Evolutionary conservation across 1,139 yeast species (phyloP), one percentile per base, ranked within the genome.

Genomic region (Suhomyces atakaporum): DNA sequence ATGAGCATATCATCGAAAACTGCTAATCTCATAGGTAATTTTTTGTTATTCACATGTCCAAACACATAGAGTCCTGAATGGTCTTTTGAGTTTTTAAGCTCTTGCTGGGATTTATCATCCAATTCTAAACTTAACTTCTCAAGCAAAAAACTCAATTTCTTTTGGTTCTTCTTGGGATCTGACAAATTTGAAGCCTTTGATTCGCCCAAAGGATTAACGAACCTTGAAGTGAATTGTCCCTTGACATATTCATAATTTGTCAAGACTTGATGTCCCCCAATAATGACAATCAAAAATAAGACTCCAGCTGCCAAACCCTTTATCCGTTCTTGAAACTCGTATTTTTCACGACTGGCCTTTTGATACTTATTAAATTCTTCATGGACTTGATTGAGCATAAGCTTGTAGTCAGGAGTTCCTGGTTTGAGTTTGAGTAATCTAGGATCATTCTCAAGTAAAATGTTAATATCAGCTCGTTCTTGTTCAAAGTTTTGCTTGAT

Each of bases 1-100:
- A 89, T 59, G 12, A 68, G 51, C 62, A 73, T 71, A 29, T 75
- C 75, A 50, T 89, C 88, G 50, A 90, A 88, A 49, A 69, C 75
- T 1, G 70, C 65, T 5, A 84, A 58, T 51, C 95, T 68, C 18
- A 74, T 52, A 1, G 96, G 95, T 13, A 72, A 58, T 43, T 71
- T 74, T 22, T 65, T 61, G 5, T 59, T 60, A 16, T 61, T 57
- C 3, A 53, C 51, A 5, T 36, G 40, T 1, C 77, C 77, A 47
- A 59, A 64, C 9, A 68, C 41, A 46, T 71, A 71, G 23, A 71
- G 54, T 0, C 77, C 77, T 2, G 66, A 42, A 4, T 42, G 47
- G 10, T 53, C 43, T 4, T 38, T 40, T 5, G 73, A 66, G 19
- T 54, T 47, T 42, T 60, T 49, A 13, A 69, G 31, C 2, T 41